Evolutionary conservation across 306 rosid genomes (phyloP).

Genomic region (Pterocarpus santalinus): DNA sequence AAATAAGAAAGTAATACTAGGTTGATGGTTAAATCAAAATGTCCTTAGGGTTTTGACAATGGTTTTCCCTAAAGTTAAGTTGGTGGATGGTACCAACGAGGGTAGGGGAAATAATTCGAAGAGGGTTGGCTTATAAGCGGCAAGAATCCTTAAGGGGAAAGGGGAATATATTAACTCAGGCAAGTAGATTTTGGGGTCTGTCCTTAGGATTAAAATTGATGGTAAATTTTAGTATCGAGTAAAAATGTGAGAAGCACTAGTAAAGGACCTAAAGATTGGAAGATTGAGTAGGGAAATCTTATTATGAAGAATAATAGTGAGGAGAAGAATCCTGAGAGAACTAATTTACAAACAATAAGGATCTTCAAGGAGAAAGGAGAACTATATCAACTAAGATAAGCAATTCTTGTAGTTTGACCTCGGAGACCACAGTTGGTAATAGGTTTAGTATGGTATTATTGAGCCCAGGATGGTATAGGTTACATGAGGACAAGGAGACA

Average conservation of each 20-base stretch:
- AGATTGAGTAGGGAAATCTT: conserved; percentile 90
- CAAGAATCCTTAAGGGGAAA: conserved; percentile 64
- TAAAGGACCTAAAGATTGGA: conserved; percentile 60
- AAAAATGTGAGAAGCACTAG: conserved; percentile 41
- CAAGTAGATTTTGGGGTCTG: conserved; percentile 71
- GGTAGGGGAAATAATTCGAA: conserved; percentile 50
- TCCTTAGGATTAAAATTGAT: conserved; percentile 91
- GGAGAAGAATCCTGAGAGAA: conserved; percentile 30
- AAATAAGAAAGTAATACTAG: conserved; percentile 55
- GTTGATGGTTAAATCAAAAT: conserved; percentile 70
- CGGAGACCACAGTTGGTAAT: too few species aligned
- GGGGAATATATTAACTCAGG: conserved; percentile 25
- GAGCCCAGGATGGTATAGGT: too few species aligned
- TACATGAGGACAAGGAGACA: too few species aligned
- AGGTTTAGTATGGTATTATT: too few species aligned
- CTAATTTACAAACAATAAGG: too few species aligned
- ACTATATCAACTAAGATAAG: too few species aligned
- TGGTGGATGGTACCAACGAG: conserved; percentile 46
- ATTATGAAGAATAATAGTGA: conserved; percentile 78
- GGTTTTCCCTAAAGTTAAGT: conserved; percentile 26
- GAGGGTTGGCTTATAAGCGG: conserved; percentile 72
- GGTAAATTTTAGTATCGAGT: conserved; percentile 64
- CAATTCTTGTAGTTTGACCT: too few species aligned
- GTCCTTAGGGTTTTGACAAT: conserved; percentile 56
- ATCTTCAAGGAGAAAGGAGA: too few species aligned